A percentile compares a stretch with the other conserved stretches of the same genome.
phyloP scores from a whole-genome alignment of 768 basidiomycete genomes.

The Boletus vermiculosoides region DNA sequence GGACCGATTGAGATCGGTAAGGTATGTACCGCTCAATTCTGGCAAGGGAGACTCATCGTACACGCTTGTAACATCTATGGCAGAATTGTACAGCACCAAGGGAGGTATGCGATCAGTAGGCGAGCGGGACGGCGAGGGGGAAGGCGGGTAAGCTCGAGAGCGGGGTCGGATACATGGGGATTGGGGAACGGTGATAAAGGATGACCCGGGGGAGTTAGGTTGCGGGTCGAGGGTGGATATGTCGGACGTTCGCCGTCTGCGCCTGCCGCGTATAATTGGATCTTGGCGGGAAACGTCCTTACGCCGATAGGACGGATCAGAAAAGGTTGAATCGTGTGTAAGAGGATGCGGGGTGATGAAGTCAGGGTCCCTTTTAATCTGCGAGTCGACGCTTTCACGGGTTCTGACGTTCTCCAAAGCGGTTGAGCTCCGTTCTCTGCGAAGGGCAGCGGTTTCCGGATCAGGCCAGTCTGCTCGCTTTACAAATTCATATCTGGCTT shows the following conservation, averaged over 20 bases:
- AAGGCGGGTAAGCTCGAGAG: slow-evolving; percentile 52
- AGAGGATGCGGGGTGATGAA: slow-evolving; percentile 31
- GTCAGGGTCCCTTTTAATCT: slow-evolving; percentile 25
- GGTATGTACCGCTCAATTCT: slow-evolving; percentile 1
- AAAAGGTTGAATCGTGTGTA: slow-evolving; percentile 42
- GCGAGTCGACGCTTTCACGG: slow-evolving; percentile 42
- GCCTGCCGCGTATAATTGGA: slow-evolving; percentile 51
- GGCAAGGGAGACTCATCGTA: slow-evolving; percentile 1
- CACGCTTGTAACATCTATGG: slow-evolving; percentile 1
- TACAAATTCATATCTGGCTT: slow-evolving; percentile 76
- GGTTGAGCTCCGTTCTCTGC: slow-evolving; percentile 67
- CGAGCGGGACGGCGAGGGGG: slow-evolving; percentile 48
- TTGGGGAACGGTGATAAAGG: slow-evolving; percentile 32
- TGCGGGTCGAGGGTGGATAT: slow-evolving; percentile 35
- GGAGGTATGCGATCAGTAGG: slow-evolving; percentile 38
- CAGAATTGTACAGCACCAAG: slow-evolving; percentile 26
- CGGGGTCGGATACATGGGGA: slow-evolving; percentile 42
- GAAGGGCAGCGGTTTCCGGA: slow-evolving; percentile 66
- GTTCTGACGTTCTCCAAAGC: slow-evolving; percentile 55
- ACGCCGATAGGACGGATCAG: slow-evolving; percentile 57
- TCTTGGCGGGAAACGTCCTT: slow-evolving; percentile 50
- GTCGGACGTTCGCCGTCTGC: slow-evolving; percentile 54
- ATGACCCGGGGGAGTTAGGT: slow-evolving; percentile 26
- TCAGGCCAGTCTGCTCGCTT: slow-evolving; percentile 86
- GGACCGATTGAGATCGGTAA: slow-evolving; percentile 5